These are phyloP conservation scores for Verticillium klebahnii DNA, from an alignment of 2,329 filamentous ascomycete species.

Conservation along the genomic window DNA sequence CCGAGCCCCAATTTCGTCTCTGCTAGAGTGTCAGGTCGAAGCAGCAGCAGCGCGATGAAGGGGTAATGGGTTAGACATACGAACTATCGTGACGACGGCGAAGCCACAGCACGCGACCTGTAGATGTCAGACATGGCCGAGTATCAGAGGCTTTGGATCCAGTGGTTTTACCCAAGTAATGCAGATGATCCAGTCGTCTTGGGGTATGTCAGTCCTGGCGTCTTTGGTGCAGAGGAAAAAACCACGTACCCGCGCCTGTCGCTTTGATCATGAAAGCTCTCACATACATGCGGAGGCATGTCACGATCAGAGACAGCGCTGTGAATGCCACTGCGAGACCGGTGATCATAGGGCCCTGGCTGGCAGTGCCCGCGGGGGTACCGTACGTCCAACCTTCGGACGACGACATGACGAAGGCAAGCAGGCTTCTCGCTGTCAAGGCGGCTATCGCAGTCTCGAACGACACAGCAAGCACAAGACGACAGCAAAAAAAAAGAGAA, in stretches of 20 bases:
- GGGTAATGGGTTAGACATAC: conserved; percentile 17
- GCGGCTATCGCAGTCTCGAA: conserved; percentile 19
- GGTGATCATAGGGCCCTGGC: conserved; percentile 24
- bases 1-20: conserved; percentile 41
- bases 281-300: conserved; percentile 29
- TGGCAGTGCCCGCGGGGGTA: conserved; percentile 23
- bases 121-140: not conserved
- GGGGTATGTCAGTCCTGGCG: not conserved
- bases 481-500: not conserved
- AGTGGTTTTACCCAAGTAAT: conserved; percentile 19
- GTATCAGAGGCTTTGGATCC: not conserved
- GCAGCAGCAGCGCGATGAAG: not conserved
- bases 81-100: conserved; percentile 26
- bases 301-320: conserved; percentile 21
- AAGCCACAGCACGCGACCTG: conserved; percentile 29
- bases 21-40: conserved; percentile 11
- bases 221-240: not conserved
- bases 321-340: conserved; percentile 24
- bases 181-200: conserved; percentile 15
- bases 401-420: conserved; percentile 14
- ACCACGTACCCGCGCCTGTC: conserved; percentile 22
- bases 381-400: conserved; percentile 29
- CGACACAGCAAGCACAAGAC: not conserved
- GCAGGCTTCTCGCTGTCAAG: conserved; percentile 33
- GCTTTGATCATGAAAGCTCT: conserved; percentile 27